Conservation (phyloP, 768 basidiomycete species). For the Boletus rubroflammeus region DNA sequence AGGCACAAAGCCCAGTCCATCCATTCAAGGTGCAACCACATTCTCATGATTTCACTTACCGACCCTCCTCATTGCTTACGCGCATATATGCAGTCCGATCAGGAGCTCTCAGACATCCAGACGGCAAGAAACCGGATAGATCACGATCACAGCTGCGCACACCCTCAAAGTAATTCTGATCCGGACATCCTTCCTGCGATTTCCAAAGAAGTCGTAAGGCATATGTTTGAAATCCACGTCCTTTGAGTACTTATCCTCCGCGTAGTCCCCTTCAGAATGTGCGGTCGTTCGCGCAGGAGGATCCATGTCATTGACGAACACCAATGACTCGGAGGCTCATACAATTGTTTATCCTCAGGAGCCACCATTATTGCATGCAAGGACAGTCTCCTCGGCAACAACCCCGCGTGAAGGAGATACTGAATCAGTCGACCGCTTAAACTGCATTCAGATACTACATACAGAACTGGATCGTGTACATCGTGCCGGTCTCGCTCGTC, state of each 20-base stretch:
- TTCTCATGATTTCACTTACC: not conserved
- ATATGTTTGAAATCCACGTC: not conserved
- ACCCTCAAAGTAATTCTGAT: not conserved
- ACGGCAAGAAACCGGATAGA: not conserved
- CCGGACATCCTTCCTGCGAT: not conserved
- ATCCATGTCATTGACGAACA: not conserved
- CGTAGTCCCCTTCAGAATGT: not conserved
- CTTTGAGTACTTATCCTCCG: not conserved
- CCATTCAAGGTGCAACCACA: conserved; percentile 6
- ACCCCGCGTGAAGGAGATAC: not conserved
- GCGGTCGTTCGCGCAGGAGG: not conserved
- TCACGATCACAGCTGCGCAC: not conserved
- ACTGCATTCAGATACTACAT: not conserved
- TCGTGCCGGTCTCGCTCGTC: not conserved
- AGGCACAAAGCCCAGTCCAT: not conserved
- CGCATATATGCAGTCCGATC: conserved; percentile 22
- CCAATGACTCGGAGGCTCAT: not conserved
- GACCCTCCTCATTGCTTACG: not conserved
- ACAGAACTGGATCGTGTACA: not conserved
- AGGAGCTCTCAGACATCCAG: not conserved
- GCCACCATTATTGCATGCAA: not conserved
- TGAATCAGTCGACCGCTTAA: not conserved
- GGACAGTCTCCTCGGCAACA: not conserved
- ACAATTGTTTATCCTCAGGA: not conserved
- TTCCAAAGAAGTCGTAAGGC: conserved; percentile 13